Evolutionary conservation across 192 early-diverging fungal genomes (phyloP).

Genomic region (Coemansia sp.): DNA sequence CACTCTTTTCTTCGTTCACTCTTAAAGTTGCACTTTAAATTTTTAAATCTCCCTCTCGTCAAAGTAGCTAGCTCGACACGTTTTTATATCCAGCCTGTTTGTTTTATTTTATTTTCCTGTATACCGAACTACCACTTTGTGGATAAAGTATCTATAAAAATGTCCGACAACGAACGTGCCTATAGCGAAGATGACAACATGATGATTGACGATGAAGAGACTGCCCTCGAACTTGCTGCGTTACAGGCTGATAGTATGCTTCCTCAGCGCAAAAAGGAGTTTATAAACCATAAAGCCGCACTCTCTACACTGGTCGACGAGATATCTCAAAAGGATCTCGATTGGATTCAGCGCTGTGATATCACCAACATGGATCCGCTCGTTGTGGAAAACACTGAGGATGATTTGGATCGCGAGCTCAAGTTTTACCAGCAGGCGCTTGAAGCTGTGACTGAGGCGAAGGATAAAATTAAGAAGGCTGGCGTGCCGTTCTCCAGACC

Average conservation of each 20-base stretch:
- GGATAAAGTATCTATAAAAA: not conserved
- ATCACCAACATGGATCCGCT: constrained; percentile 60
- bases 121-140: not conserved
- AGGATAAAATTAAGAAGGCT: constrained; percentile 59
- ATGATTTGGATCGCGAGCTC: constrained; percentile 91
- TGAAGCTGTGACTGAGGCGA: constrained; percentile 68
- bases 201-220: constrained; percentile 49
- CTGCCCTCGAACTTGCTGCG: constrained; percentile 52
- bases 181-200: constrained; percentile 16
- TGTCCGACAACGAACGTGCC: constrained; percentile 28
- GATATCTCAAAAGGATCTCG: constrained; percentile 62
- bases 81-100: not conserved
- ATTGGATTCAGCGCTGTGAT: constrained; percentile 72
- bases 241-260: constrained; percentile 27
- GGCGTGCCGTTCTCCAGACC: constrained; percentile 81
- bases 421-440: constrained; percentile 94
- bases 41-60: too few relatives aligned
- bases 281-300: constrained; percentile 53
- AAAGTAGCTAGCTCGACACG: too few relatives aligned
- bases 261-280: constrained; percentile 33
- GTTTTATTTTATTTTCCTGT: not conserved
- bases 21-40: too few relatives aligned
- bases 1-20: too few relatives aligned
- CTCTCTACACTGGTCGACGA: constrained; percentile 61
- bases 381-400: constrained; percentile 64